Conservation (phyloP, 306 rosid species). For the Castanea mollissima region DNA sequence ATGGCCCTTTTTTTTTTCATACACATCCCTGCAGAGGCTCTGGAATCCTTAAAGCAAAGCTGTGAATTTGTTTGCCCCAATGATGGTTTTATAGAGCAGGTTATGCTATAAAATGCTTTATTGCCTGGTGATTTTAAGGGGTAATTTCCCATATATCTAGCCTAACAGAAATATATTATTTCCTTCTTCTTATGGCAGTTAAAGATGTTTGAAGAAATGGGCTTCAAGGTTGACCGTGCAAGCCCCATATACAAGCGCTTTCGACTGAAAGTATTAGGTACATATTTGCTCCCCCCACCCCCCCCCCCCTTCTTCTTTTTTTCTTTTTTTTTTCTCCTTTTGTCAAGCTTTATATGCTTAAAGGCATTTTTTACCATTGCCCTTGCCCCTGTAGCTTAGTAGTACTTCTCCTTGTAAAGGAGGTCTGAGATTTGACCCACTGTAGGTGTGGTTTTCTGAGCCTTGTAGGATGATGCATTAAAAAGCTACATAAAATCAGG, state of each 20-base stretch:
- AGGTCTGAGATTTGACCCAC: neutral
- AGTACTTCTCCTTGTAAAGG: neutral
- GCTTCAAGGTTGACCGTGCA: slow-evolving; percentile 78
- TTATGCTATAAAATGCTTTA: slow-evolving; percentile 27
- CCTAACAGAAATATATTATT: slow-evolving; percentile 5
- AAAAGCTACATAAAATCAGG: neutral
- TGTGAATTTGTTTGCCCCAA: slow-evolving; percentile 89
- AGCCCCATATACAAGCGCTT: slow-evolving; percentile 75
- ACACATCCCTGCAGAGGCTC: slow-evolving; percentile 62
- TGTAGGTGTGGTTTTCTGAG: neutral
- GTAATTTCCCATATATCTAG: neutral
- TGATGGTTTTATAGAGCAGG: slow-evolving; percentile 96
- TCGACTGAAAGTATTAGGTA: slow-evolving; percentile 77
- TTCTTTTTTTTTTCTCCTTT: neutral
- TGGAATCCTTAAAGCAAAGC: slow-evolving; percentile 71
- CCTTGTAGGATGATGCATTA: neutral
- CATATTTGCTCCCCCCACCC: neutral
- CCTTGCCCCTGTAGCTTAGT: neutral
- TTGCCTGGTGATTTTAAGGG: slow-evolving; percentile 4
- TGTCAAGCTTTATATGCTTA: neutral
- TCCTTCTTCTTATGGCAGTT: slow-evolving; percentile 42
- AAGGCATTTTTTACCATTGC: no score
- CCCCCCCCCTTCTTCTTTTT: no score
- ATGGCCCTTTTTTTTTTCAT: neutral
- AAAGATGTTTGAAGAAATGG: slow-evolving; percentile 87